Evolutionary conservation across 805 yeast species (phyloP).

Genomic region (Grigorovia yakushimaensis): DNA sequence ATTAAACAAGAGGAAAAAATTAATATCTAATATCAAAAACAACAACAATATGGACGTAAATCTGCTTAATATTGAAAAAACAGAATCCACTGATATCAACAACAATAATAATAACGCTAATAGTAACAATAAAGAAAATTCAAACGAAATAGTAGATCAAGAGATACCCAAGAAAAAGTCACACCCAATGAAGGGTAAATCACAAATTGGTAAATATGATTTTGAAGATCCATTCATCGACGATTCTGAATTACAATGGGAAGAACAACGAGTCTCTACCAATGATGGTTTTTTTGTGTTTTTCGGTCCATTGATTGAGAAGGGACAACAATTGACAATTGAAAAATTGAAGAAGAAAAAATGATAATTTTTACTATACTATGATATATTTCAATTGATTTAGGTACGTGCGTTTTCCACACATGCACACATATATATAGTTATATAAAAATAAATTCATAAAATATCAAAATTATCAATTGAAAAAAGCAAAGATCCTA

Average conservation of each 20-base stretch:
- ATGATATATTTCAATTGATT: too few relatives aligned
- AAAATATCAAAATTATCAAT: too few relatives aligned
- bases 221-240: slow-evolving; percentile 92
- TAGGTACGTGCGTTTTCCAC: too few relatives aligned
- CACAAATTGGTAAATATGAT: slow-evolving; percentile 86
- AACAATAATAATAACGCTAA: slow-evolving; percentile 18
- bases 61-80: background rate
- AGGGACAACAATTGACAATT: slow-evolving; percentile 38
- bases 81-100: slow-evolving; percentile 3
- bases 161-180: slow-evolving; percentile 21
- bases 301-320: slow-evolving; percentile 81
- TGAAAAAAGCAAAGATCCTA: too few relatives aligned
- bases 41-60: background rate
- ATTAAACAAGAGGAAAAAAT: slow-evolving; percentile 8
- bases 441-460: too few relatives aligned
- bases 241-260: slow-evolving; percentile 86
- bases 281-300: slow-evolving; percentile 93
- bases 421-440: too few relatives aligned
- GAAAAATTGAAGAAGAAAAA: slow-evolving; percentile 19
- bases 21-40: background rate
- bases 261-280: slow-evolving; percentile 85
- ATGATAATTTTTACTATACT: too few relatives aligned
- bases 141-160: slow-evolving; percentile 4
- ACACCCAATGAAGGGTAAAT: slow-evolving; percentile 42
- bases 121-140: slow-evolving; percentile 16